phyloP scores from a whole-genome alignment of 768 basidiomycete genomes.

The Mycena maculata region DNA sequence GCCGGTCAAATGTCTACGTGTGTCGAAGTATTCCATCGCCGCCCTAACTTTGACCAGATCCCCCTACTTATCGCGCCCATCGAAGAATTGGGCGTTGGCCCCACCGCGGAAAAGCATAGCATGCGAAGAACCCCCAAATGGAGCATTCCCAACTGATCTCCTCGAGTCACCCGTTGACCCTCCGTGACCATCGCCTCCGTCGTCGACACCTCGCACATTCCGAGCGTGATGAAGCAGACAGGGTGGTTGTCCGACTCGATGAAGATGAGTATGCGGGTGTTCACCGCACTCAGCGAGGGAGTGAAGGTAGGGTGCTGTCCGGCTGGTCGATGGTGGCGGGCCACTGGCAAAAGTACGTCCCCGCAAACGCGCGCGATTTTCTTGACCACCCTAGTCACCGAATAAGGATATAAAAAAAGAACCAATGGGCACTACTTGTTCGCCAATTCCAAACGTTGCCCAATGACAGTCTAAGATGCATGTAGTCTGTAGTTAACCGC shows the following conservation, averaged over 20 bases:
- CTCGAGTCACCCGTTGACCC: conserved; percentile 55
- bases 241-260: conserved; percentile 52
- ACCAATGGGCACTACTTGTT: too few relatives aligned
- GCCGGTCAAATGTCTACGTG: too few relatives aligned
- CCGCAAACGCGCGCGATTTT: conserved; percentile 52
- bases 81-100: conserved; percentile 9
- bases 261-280: conserved; percentile 57
- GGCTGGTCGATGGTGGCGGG: conserved; percentile 35
- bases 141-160: conserved; percentile 62
- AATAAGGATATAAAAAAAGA: too few relatives aligned
- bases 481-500: too few relatives aligned
- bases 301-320: conserved; percentile 23
- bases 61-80: neutral
- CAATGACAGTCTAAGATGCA: too few relatives aligned
- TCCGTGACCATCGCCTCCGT: conserved; percentile 53
- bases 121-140: conserved; percentile 63
- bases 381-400: conserved; percentile 29
- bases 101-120: conserved; percentile 52
- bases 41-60: conserved; percentile 1
- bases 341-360: conserved; percentile 53
- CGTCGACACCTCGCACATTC: conserved; percentile 62
- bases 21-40: neutral
- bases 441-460: too few relatives aligned
- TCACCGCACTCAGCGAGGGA: conserved; percentile 46
- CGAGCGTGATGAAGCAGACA: conserved; percentile 58